phyloP scores from a whole-genome alignment of 306 rosid species.

The Cicer chorassanicum region DNA sequence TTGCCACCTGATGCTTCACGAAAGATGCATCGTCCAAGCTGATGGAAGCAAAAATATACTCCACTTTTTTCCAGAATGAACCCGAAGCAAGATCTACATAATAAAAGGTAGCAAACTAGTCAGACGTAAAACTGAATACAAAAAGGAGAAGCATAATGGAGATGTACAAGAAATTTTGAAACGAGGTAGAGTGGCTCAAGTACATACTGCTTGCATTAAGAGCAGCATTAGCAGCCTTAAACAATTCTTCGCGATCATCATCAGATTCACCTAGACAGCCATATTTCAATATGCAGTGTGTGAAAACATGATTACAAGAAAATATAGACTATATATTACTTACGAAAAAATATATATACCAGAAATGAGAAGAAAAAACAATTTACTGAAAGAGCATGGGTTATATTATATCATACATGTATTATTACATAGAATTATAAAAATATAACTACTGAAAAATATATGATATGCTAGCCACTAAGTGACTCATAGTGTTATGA shows the following conservation, averaged over 20 bases:
- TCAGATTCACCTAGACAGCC: conserved; percentile 79
- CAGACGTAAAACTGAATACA: conserved; percentile 33
- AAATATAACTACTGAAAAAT: conserved; percentile 3
- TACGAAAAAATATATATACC: conserved; percentile 15
- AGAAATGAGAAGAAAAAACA: neutral
- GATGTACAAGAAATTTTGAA: conserved; percentile 13
- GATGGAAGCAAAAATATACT: conserved; percentile 67
- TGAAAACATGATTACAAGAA: conserved; percentile 31
- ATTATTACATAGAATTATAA: conserved; percentile 14
- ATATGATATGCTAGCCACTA: conserved; percentile 27
- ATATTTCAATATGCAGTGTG: conserved; percentile 36
- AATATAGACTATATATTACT: conserved; percentile 24
- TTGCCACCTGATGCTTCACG: conserved; percentile 80
- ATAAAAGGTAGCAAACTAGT: conserved; percentile 45
- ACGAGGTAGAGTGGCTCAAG: conserved; percentile 40
- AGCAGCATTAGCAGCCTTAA: conserved; percentile 76
- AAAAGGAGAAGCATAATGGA: conserved; percentile 31
- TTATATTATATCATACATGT: conserved; percentile 6
- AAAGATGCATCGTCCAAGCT: conserved; percentile 69
- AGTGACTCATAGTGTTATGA: conserved; percentile 11
- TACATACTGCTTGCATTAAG: conserved; percentile 72
- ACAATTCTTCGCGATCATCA: conserved; percentile 78
- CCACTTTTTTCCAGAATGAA: conserved; percentile 83
- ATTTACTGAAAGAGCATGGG: conserved; percentile 10
- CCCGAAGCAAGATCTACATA: conserved; percentile 69